Evolutionary conservation across 139 green algal species (phyloP), one percentile per base, ranked within the genome.

Genomic region (Picochlorum sp.): DNA sequence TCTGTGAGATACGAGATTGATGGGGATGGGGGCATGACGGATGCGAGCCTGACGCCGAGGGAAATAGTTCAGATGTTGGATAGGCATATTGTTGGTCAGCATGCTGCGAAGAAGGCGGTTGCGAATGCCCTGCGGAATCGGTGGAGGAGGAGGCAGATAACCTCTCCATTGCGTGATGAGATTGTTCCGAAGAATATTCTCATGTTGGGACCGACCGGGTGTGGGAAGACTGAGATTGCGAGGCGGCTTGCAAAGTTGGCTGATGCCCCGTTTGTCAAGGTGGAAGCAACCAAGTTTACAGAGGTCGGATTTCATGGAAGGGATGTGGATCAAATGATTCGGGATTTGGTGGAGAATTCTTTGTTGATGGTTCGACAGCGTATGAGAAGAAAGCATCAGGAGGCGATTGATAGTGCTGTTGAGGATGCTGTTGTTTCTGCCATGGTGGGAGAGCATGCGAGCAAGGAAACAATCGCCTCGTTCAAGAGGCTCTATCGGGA

Each of bases 151-250:
- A 85, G 92, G 60, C 78, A 77, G 8, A 83, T 97, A 4, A 31
- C 58, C 14, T 73, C 69, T 38, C 70, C 81, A 6, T 63, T 91
- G 60, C 60, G 71, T 18, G 81, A 91, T 15, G 90, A 97, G 61
- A 95, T 98, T 56, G 81, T 89, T 16, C 92, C 92, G 50, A 98
- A 98, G 71, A 98, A 97, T 78, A 92, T 97, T 45, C 86, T 97
- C 34, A 95, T 97, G 82, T 91, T 95, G 47, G 88, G 92, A 0
- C 90, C 88, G 16, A 97, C 88, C 1, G 88, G 92, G 0, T 95
- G 88, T 65, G 92, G 92, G 50, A 98, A 97, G 74, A 98, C 92
- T 1, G 92, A 97, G 79, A 95, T 97, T 49, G 92, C 92, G 1
- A 70, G 92, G 23, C 78, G 92, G 23, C 83, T 98, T 31, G 92